phyloP scores from a whole-genome alignment of 129 eudicot species.

The Pseudognaphalium luteoalbum region DNA sequence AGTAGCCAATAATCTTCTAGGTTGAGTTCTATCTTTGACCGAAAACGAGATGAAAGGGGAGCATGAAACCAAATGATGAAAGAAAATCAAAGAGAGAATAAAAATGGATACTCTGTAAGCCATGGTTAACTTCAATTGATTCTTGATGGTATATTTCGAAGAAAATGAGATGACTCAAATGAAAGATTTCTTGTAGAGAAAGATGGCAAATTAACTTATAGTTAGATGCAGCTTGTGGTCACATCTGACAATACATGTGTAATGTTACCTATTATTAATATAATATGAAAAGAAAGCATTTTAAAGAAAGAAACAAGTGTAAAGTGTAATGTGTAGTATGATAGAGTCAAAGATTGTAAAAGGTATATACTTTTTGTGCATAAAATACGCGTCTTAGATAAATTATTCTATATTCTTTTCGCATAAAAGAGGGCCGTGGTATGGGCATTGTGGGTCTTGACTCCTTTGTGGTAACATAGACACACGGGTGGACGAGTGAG shows the following conservation, averaged over 20 bases:
- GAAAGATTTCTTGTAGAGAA: conserved; percentile 34
- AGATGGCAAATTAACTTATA: conserved; percentile 36
- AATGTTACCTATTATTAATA: conserved; percentile 22
- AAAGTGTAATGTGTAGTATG: conserved; percentile 50
- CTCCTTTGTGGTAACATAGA: conserved; percentile 19
- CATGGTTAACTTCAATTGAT: conserved; percentile 32
- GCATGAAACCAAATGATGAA: conserved; percentile 28
- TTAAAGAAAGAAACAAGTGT: conserved; percentile 37
- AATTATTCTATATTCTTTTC: conserved; percentile 14
- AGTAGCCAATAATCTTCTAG: conserved; percentile 58
- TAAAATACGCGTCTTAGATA: conserved; percentile 27
- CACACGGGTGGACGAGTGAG: conserved; percentile 2
- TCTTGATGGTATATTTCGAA: background rate
- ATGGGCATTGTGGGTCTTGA: conserved; percentile 32
- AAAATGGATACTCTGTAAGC: conserved; percentile 38
- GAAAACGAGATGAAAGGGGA: conserved; percentile 16
- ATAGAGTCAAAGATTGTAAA: conserved; percentile 29
- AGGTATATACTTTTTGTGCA: conserved; percentile 21
- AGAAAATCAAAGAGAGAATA: conserved; percentile 49
- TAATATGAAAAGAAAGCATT: conserved; percentile 19
- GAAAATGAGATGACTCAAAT: conserved; percentile 27
- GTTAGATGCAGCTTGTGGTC: conserved; percentile 47
- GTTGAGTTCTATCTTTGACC: conserved; percentile 36
- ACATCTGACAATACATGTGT: conserved; percentile 53
- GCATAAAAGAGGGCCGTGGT: conserved; percentile 1